Base-by-base conservation (phyloP, 371 early-diverging fungal genomes). In the Nematocida parisii region DNA sequence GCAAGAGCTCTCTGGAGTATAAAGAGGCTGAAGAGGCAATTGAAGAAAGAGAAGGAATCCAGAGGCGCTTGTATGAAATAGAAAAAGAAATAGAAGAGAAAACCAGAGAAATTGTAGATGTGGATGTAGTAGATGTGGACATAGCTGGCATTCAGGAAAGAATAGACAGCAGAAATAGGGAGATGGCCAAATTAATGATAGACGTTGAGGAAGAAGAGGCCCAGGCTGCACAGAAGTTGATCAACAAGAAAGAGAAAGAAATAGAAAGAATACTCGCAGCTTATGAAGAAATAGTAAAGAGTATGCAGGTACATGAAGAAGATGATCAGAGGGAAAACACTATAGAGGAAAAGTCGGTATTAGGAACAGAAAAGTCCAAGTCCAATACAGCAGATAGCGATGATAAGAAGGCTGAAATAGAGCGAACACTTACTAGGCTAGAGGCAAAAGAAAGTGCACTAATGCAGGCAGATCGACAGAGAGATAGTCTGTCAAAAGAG, bases 1-100 rank as follows among this genome's bases (percentile, higher is more conserved):
- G 24, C 20, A n/a, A 57, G 0, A n/a, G 39, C 58, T 94, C 92
- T 82, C 74, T 96, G 22, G 95, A 97, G 81, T 95, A 90, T 44
- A 70, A 74, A 61, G 68, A 84, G 46, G 33, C 58, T 13, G 71
- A 82, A 45, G 66, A 57, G 18, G 83, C 83, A 58, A 40, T 66
- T 9, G 39, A 61, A 44, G 61, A 68, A 11, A 33, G 82, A 20
- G 66, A 75, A 54, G 27, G 61, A 18, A 33, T 42, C 18, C 13
- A 60, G 18, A 11, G 13, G 5, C 40, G 40, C 4, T 20, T 58
- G 27, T 73, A 80, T 57, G 24, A 62, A 33, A 52, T 57, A 9
- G 64, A 73, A 11, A 27, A 11, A 24, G 42, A 73, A 9, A 52
- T 81, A 61, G 81, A 83, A 46, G 39, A 61, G 40, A 71, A 80